phyloP scores from a whole-genome alignment of 2,329 filamentous ascomycete genomes.

The Botrytis medusae region DNA sequence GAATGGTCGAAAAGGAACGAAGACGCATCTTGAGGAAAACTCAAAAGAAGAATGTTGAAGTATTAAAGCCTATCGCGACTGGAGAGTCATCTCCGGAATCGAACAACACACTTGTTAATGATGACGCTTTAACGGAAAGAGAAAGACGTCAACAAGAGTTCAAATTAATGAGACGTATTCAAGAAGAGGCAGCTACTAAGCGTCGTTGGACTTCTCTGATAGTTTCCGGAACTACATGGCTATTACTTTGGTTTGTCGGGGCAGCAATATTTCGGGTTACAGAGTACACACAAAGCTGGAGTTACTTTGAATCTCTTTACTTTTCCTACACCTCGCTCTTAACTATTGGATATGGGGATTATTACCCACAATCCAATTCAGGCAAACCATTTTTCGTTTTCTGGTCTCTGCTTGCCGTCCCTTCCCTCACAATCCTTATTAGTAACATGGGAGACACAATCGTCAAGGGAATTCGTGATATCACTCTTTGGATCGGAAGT shows the following conservation, averaged over 20 bases:
- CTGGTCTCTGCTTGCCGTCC: constrained; percentile 82
- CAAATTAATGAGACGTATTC: constrained; percentile 77
- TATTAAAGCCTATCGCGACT: constrained; percentile 48
- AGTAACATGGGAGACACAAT: constrained; percentile 83
- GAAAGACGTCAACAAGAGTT: constrained; percentile 70
- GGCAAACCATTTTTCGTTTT: constrained; percentile 90
- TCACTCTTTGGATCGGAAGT: constrained; percentile 56
- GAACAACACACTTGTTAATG: neutral
- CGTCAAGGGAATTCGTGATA: constrained; percentile 59
- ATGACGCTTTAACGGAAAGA: constrained; percentile 45
- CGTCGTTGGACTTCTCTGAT: constrained; percentile 73
- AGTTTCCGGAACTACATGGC: constrained; percentile 66
- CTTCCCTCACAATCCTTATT: constrained; percentile 84
- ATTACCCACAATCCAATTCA: constrained; percentile 72
- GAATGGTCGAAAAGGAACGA: constrained; percentile 61
- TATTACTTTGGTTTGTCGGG: constrained; percentile 76
- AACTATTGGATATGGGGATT: constrained; percentile 85
- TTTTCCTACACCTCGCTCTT: constrained; percentile 81
- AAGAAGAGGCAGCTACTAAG: constrained; percentile 61
- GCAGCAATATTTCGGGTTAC: constrained; percentile 67
- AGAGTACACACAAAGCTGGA: constrained; percentile 58
- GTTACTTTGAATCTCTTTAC: constrained; percentile 80
- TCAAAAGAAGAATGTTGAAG: constrained; percentile 47
- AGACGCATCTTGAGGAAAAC: constrained; percentile 49
- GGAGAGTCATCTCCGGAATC: constrained; percentile 8